Percentiles rank a stretch among this genome's conserved stretches.
Conservation (phyloP, 306 rosid genomes). For the Vigna mungo region DNA sequence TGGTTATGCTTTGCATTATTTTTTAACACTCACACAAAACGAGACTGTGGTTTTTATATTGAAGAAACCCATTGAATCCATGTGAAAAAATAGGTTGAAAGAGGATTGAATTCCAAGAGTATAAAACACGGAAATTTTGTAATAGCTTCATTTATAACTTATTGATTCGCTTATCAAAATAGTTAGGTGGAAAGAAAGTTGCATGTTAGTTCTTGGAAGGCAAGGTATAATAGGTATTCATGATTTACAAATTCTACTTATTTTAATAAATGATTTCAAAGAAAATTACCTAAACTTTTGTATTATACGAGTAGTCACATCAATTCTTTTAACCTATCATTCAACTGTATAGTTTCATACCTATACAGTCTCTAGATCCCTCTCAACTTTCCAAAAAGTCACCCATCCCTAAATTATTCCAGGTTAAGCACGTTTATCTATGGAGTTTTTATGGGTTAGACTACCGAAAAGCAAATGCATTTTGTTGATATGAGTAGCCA, state of each 20-base stretch:
- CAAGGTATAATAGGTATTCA: not conserved
- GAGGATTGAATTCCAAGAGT: not conserved
- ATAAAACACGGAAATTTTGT: not conserved
- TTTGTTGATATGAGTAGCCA: no score
- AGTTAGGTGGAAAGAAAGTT: slow-evolving; percentile 16
- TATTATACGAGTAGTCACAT: no score
- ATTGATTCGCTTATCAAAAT: slow-evolving; percentile 1
- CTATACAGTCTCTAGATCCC: no score
- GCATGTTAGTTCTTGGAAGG: not conserved
- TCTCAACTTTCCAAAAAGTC: no score
- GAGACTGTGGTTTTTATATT: not conserved
- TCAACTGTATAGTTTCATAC: no score
- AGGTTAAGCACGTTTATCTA: no score
- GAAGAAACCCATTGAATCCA: not conserved
- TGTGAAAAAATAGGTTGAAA: not conserved
- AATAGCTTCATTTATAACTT: not conserved
- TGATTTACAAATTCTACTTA: no score
- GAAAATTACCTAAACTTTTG: no score
- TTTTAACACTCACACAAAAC: not conserved
- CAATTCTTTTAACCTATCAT: no score
- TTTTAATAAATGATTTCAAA: not conserved
- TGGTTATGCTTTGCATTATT: not conserved
- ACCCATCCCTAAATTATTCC: no score
- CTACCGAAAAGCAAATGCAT: no score
- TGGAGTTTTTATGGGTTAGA: no score